Conservation (phyloP, 208 protist species). For the Leptomonas seymouri region DNA sequence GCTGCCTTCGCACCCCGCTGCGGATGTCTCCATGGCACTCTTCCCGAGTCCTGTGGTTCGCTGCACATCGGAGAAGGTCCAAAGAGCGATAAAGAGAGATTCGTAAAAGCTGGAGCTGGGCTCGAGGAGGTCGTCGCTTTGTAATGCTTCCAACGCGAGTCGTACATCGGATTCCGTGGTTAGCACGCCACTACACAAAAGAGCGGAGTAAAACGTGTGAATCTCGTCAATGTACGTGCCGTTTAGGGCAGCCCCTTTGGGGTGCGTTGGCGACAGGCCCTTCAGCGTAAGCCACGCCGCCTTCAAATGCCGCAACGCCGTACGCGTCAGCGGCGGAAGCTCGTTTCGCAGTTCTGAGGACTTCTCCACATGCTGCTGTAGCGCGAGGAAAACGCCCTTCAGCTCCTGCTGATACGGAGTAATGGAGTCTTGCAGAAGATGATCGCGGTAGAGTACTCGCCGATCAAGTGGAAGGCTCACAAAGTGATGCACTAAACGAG, state of each 20-base stretch:
- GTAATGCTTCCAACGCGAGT: constrained; percentile 59
- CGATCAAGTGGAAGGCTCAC: constrained; percentile 22
- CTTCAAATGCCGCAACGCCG: constrained; percentile 29
- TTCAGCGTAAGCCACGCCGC: constrained; percentile 29
- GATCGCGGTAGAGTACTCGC: constrained; percentile 25
- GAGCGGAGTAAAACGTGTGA: constrained; percentile 56
- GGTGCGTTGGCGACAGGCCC: background rate
- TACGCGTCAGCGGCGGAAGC: constrained; percentile 12
- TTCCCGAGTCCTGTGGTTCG: background rate
- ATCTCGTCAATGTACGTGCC: constrained; percentile 2
- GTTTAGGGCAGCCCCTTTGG: background rate
- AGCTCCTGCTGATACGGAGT: constrained; percentile 3
- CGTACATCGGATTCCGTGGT: constrained; percentile 39
- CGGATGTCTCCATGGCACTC: background rate
- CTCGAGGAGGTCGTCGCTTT: constrained; percentile 49
- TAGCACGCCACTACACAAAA: constrained; percentile 50
- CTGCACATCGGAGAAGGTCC: constrained; percentile 13
- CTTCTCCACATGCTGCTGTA: background rate
- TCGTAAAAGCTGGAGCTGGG: constrained; percentile 50
- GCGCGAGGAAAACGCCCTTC: background rate
- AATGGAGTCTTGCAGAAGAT: constrained; percentile 8
- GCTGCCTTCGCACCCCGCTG: background rate
- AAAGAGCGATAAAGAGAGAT: constrained; percentile 38
- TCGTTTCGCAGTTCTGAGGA: background rate
- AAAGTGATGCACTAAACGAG: constrained; percentile 6